phyloP scores from a whole-genome alignment of 805 yeast genomes.

The Pichia insulana region DNA sequence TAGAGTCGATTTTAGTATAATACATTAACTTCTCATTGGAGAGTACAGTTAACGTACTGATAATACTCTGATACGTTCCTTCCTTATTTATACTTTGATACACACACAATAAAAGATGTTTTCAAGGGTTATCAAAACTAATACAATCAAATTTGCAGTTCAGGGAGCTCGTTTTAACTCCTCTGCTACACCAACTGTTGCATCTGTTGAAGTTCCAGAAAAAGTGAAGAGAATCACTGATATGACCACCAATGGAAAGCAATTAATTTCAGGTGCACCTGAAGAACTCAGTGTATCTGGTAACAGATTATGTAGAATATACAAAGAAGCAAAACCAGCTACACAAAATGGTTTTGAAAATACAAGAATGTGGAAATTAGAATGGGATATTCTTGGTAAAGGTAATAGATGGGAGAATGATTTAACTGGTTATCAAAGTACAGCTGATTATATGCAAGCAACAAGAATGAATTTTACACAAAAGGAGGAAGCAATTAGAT shows the following conservation, averaged over 20 bases:
- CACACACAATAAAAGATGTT: slow-evolving; percentile 4
- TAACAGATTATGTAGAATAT: slow-evolving; percentile 63
- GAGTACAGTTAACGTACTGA: background rate
- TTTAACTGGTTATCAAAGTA: slow-evolving; percentile 75
- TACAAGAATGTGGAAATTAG: slow-evolving; percentile 59
- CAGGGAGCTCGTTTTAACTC: slow-evolving; percentile 9
- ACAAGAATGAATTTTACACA: slow-evolving; percentile 66
- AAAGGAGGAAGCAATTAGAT: slow-evolving; percentile 60
- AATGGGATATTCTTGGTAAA: slow-evolving; percentile 73
- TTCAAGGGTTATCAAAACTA: slow-evolving; percentile 3
- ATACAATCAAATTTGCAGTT: background rate
- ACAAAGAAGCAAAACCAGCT: slow-evolving; percentile 68
- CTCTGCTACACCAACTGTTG: slow-evolving; percentile 8
- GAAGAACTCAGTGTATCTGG: slow-evolving; percentile 42
- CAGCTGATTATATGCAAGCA: slow-evolving; percentile 76
- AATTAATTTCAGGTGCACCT: slow-evolving; percentile 73
- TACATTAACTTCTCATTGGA: background rate
- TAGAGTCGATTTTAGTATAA: no score
- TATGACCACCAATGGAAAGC: slow-evolving; percentile 31
- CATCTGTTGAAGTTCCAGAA: slow-evolving; percentile 11
- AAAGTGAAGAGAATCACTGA: slow-evolving; percentile 15
- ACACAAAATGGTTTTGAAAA: slow-evolving; percentile 63
- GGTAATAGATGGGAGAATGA: slow-evolving; percentile 88
- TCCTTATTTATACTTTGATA: no score
- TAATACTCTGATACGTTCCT: no score